Percentiles rank a stretch among this genome's conserved stretches.
phyloP scores from a whole-genome alignment of 2,329 filamentous ascomycete genomes.

The Hypomyces rosellus region DNA sequence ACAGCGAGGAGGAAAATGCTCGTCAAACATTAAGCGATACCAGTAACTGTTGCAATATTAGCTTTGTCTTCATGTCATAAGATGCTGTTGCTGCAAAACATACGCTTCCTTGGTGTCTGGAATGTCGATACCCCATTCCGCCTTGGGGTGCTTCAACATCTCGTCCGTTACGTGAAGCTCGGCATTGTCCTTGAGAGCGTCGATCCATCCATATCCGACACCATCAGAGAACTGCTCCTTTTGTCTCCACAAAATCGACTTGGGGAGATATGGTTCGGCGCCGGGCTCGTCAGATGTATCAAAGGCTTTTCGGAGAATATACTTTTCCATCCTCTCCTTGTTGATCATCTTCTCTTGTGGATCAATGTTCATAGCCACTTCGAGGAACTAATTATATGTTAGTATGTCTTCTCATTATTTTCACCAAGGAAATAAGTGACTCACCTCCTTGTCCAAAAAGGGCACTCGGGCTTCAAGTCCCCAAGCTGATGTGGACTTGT shows the following conservation, averaged over 20 bases:
- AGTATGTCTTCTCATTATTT: not conserved
- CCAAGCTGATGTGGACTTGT: conserved; percentile 99
- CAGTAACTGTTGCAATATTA: conserved; percentile 60
- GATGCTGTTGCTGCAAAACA: conserved; percentile 20
- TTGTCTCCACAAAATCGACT: conserved; percentile 94
- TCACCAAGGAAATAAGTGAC: not conserved
- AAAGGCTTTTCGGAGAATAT: conserved; percentile 96
- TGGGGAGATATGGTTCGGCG: conserved; percentile 80
- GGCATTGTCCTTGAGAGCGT: conserved; percentile 90
- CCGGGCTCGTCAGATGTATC: conserved; percentile 84
- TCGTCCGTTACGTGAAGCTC: conserved; percentile 87
- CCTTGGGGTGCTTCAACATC: conserved; percentile 97
- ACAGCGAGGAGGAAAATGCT: conserved; percentile 91
- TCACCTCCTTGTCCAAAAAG: conserved; percentile 83
- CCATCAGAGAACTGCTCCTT: conserved; percentile 99
- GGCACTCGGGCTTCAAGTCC: conserved; percentile 95
- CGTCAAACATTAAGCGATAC: conserved; percentile 98
- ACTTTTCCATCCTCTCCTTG: conserved; percentile 86
- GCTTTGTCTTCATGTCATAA: conserved; percentile 9
- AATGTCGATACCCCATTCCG: conserved; percentile 88
- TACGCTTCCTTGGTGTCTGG: conserved; percentile 96
- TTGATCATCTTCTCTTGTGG: conserved; percentile 95
- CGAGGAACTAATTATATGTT: conserved; percentile 61
- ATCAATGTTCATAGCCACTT: conserved; percentile 88
- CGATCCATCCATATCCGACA: conserved; percentile 98